Base-by-base conservation (phyloP, 495 filamentous ascomycete species). In the Tuber borchii region DNA sequence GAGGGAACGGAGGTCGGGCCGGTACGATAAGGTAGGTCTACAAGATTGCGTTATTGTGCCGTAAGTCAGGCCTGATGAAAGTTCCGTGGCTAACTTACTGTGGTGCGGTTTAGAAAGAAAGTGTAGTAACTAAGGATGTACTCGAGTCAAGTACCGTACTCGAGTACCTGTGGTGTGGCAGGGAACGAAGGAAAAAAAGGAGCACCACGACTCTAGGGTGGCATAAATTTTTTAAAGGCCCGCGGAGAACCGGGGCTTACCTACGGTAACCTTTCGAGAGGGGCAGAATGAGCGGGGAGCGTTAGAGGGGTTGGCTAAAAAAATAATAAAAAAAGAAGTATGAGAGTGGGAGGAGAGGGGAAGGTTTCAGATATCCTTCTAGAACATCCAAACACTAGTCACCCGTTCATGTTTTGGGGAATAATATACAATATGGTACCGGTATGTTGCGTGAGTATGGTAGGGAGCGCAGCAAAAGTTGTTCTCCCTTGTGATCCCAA, bases 351-450 rank as follows among this genome's bases (percentile, higher is more conserved):
- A 65, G 12, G 20, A 31, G 26, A 31, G n/a, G n/a, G n/a, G 26
- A 65, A 65, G 26, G 56, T 65, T 31, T 65, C 26, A 65, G 56
- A 65, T 65, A 65, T 65, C 26, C 56, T 65, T 65, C 56, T 65
- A 65, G 56, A 65, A 65, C 26, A 65, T 65, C 56, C 34, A 17
- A 65, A 17, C 26, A 31, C 56, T 65, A 65, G 56, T 65, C 56
- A 65, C 56, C 56, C 56, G 56, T 65, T 17, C 56, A 65, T 34
- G 56, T 65, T 65, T 34, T 65, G 14, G 56, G 56, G 14, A 31
- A 34, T 31, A 14, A 10, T 22, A 9, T 61, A 61, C 31, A 2
- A 5, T 16, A 65, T 17, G 5, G 10, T 65, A 65, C n/a, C n/a
- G n/a, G n/a, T n/a, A n/a, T n/a, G n/a, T n/a, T 61, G 51, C 14